Percentiles rank a stretch among this genome's conserved stretches.
phyloP scores from a whole-genome alignment of 2,329 filamentous ascomycete genomes.

The Botrytis aclada region DNA sequence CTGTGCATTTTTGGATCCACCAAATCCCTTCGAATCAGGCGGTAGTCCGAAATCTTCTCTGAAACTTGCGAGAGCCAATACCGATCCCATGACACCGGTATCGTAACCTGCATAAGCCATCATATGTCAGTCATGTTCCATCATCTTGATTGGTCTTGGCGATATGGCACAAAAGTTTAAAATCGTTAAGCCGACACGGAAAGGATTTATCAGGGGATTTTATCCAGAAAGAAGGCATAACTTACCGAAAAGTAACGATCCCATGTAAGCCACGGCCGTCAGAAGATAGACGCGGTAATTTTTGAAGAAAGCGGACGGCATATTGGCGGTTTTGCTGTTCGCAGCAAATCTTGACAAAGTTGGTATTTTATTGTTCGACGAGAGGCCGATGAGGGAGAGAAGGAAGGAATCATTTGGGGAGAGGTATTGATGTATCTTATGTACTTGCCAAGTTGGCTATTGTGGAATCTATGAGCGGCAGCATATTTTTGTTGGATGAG shows the following conservation, averaged over 20 bases:
- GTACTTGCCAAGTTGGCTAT: constrained; percentile 3
- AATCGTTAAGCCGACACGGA: neutral
- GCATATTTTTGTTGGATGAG: neutral
- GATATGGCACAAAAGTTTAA: neutral
- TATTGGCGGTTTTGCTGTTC: constrained; percentile 13
- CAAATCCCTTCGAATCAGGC: constrained; percentile 23
- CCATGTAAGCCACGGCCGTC: constrained; percentile 32
- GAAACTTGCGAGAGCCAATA: constrained; percentile 30
- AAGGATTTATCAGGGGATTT: neutral
- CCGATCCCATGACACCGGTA: constrained; percentile 32
- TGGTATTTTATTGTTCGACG: constrained; percentile 4
- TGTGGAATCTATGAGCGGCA: neutral
- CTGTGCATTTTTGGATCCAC: constrained; percentile 24
- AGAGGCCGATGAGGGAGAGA: constrained; percentile 9
- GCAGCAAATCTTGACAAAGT: neutral
- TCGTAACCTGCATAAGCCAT: constrained; percentile 27
- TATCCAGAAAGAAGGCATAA: neutral
- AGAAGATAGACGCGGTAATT: constrained; percentile 31
- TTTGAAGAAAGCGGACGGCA: constrained; percentile 26
- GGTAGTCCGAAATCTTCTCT: constrained; percentile 31
- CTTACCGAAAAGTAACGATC: constrained; percentile 32
- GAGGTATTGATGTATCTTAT: constrained; percentile 4
- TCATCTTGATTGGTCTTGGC: neutral
- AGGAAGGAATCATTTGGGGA: neutral
- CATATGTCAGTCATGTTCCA: constrained; percentile 15